phyloP scores from a whole-genome alignment of 2,329 filamentous ascomycete species.

The Fusarium duplospermum region DNA sequence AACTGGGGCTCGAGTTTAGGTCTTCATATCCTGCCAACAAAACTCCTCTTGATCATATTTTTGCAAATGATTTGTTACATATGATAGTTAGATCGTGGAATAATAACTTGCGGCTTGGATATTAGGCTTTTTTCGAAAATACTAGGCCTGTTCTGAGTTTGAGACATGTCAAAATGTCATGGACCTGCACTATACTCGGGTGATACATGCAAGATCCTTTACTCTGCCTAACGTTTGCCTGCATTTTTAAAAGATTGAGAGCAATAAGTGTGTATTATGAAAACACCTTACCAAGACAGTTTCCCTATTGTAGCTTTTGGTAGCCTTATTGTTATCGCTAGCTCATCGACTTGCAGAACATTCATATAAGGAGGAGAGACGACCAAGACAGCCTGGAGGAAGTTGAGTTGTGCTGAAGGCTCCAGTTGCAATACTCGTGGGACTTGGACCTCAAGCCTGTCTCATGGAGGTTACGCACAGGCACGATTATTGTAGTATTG shows the following conservation, averaged over 20 bases:
- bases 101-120: background rate
- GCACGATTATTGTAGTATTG: background rate
- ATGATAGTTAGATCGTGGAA: background rate
- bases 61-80: background rate
- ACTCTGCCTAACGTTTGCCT: background rate
- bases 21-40: background rate
- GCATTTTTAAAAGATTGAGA: background rate
- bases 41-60: background rate
- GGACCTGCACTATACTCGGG: background rate
- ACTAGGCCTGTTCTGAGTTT: background rate
- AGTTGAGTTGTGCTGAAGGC: background rate
- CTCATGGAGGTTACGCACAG: background rate
- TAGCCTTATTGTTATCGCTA: background rate
- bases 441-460: background rate
- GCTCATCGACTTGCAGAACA: background rate
- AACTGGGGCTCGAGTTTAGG: background rate
- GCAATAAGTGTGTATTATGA: background rate
- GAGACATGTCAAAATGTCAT: background rate
- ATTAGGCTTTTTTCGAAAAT: background rate
- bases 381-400: background rate
- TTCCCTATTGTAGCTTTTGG: background rate
- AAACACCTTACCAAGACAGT: background rate
- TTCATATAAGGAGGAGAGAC: background rate
- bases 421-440: background rate
- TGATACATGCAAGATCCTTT: background rate